Conservation (phyloP, 2,329 filamentous ascomycete species). For the Tetracladium maxilliforme region DNA sequence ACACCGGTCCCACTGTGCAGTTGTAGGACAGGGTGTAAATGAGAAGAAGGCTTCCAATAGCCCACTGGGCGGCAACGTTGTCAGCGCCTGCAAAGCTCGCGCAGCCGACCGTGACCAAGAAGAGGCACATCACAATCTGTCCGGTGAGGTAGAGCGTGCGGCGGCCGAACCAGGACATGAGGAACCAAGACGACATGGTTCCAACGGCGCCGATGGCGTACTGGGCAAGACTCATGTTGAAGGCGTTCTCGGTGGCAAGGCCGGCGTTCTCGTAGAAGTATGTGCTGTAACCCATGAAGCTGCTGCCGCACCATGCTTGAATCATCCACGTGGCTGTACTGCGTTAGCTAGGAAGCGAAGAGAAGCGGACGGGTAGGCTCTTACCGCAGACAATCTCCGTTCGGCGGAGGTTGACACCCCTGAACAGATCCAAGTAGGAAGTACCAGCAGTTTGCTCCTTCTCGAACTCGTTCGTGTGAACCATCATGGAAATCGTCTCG, state of each 20-base stretch:
- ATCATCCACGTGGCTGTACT: constrained; percentile 49
- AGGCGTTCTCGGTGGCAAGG: constrained; percentile 29
- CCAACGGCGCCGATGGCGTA: constrained; percentile 30
- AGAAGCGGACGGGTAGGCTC: too few species aligned
- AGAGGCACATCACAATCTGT: constrained; percentile 22
- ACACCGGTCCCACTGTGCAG: constrained; percentile 25
- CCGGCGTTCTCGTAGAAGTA: constrained; percentile 44
- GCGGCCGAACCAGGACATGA: constrained; percentile 32
- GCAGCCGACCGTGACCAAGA: constrained; percentile 30
- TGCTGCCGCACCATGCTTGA: constrained; percentile 47
- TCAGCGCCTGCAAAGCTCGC: constrained; percentile 24
- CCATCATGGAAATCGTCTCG: constrained; percentile 60
- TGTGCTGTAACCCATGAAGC: constrained; percentile 48
- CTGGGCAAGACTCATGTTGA: constrained; percentile 34
- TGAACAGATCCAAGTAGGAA: constrained; percentile 73
- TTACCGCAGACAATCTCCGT: constrained; percentile 49
- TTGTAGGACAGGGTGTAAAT: constrained; percentile 25
- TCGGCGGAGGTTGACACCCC: constrained; percentile 59
- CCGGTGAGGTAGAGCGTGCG: constrained; percentile 37
- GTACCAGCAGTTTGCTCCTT: constrained; percentile 52
- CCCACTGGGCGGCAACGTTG: constrained; percentile 25
- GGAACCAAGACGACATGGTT: constrained; percentile 32
- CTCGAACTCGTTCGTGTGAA: constrained; percentile 73
- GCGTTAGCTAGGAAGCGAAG: too few species aligned
- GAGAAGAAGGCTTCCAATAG: constrained; percentile 21